phyloP scores from a whole-genome alignment of 306 rosid genomes.

The Styphnolobium japonicum region DNA sequence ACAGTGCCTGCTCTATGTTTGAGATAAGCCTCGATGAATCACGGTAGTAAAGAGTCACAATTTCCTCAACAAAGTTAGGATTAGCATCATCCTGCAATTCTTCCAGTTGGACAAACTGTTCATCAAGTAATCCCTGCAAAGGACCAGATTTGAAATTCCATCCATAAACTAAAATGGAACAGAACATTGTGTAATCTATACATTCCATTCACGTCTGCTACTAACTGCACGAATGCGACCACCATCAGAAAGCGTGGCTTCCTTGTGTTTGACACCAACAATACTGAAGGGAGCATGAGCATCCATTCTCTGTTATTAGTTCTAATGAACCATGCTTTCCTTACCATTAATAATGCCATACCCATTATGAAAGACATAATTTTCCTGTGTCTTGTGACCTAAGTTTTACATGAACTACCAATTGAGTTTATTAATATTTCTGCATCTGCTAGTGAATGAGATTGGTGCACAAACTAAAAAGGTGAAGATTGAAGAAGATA shows the following conservation, averaged over 20 bases:
- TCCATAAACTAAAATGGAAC: neutral
- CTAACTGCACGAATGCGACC: neutral
- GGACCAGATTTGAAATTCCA: neutral
- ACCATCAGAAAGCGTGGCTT: neutral
- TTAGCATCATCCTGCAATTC: slow-evolving; percentile 84
- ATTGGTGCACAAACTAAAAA: neutral
- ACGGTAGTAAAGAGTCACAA: slow-evolving; percentile 69
- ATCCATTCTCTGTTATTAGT: slow-evolving; percentile 9
- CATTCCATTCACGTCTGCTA: neutral
- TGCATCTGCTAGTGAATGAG: neutral
- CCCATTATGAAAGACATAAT: neutral
- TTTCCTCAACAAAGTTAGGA: slow-evolving; percentile 91
- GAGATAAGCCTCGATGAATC: slow-evolving; percentile 71
- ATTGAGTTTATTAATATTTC: neutral
- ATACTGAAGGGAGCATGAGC: neutral
- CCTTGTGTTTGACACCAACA: neutral
- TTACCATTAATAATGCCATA: neutral
- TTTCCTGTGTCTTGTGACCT: too few species aligned
- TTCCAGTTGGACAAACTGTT: slow-evolving; percentile 85
- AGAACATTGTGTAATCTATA: neutral
- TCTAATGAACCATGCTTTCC: neutral
- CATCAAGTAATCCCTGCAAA: slow-evolving; percentile 72
- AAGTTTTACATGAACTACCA: neutral
- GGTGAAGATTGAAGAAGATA: too few species aligned
- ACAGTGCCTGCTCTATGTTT: slow-evolving; percentile 75